These are phyloP conservation scores for Leccinum fibrillosum DNA, from an alignment of 768 basidiomycete species.

Conservation along the genomic window DNA sequence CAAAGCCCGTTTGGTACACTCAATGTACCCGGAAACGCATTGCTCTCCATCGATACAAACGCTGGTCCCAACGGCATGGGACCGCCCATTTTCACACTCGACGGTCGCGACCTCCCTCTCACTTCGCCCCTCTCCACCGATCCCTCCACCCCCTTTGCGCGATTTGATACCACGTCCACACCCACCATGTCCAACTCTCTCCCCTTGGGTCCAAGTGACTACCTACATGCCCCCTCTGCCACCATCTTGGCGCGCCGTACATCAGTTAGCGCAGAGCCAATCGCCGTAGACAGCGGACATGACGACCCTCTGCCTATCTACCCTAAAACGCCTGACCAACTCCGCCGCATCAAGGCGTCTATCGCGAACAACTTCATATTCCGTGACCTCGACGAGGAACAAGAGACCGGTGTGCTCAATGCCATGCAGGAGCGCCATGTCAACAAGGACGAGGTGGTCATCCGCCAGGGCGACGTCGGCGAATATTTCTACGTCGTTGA, in stretches of 20 bases:
- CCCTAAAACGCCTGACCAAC: conserved; percentile 79
- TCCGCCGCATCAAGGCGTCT: conserved; percentile 81
- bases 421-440: conserved; percentile 91
- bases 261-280: conserved; percentile 95
- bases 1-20: conserved; percentile 75
- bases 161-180: conserved; percentile 45
- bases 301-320: conserved; percentile 72
- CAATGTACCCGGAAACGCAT: conserved; percentile 78
- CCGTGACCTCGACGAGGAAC: conserved; percentile 94
- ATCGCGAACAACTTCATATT: conserved; percentile 92
- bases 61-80: conserved; percentile 26
- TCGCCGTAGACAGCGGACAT: conserved; percentile 69
- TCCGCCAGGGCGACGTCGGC: conserved; percentile 94
- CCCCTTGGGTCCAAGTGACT: conserved; percentile 52
- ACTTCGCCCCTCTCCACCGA: conserved; percentile 55
- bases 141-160: conserved; percentile 44
- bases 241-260: conserved; percentile 87
- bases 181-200: conserved; percentile 42
- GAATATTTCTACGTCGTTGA: conserved; percentile 99
- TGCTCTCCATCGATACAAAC: conserved; percentile 51
- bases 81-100: conserved; percentile 58
- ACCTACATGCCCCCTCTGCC: conserved; percentile 68
- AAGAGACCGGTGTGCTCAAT: conserved; percentile 86
- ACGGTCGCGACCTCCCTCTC: conserved; percentile 57
- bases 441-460: conserved; percentile 78